Evolutionary conservation across 2,329 filamentous ascomycete genomes (phyloP), one percentile per base, ranked within the genome.

Genomic region (Escovopsis weberi): DNA sequence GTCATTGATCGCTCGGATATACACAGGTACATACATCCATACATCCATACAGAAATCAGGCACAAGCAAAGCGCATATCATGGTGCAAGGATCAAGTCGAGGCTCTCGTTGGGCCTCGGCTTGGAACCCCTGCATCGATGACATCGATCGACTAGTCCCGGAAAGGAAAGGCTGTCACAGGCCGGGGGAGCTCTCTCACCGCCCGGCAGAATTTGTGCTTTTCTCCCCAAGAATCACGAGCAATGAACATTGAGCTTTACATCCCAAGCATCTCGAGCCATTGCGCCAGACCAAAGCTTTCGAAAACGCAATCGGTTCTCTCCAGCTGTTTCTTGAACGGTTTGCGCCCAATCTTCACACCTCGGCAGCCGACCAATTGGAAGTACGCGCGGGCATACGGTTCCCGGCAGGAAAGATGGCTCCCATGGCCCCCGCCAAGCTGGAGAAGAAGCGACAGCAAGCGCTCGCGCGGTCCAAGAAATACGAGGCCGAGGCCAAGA

Each of bases 401-500:
- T 34, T 12, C 12, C 39, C 34, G 41, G 38, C 38, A 38, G 38
- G 33, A 6, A 66, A 64, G 53, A 53, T 53, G 38, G 58, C 58
- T 19, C 61, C 60, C 44, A 65, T 66, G 48, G 46, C 47, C 42
- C 47, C 50, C n/a, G 45, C 38, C 39, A 64, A 64, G 49, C 48
- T 55, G 7, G 62, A 65, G 47, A 66, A 63, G 56, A 59, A 56
- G 39, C 60, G 58, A 34, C 51, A 55, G 40, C 60, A 59, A 18
- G 49, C 68, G 40, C 56, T 63, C 23, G 46, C 47, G n/a, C 61
- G 62, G 43, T 52, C 55, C 9, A 46, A 65, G 26, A 62, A 62
- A 51, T 57, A 68, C 33, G 61, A 67, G 51, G 52, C 50, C 3
- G 55, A 68, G 52, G 64, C 60, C 2, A 48, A 54, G 19, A 62